Evolutionary conservation across 768 basidiomycete genomes (phyloP).

Genomic region (Suillus ampliporus): DNA sequence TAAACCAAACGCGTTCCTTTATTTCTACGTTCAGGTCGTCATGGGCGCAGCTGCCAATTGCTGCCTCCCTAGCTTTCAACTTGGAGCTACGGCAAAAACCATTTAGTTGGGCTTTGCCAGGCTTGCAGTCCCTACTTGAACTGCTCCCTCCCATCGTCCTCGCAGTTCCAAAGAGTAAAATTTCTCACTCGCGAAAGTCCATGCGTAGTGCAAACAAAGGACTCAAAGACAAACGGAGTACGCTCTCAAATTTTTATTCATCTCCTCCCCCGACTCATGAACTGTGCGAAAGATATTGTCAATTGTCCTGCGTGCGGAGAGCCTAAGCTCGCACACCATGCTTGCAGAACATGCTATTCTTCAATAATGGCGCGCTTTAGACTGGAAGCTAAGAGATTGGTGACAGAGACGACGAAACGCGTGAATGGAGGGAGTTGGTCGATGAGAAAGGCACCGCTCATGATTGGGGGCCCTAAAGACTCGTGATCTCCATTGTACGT

Average conservation of each 20-base stretch:
- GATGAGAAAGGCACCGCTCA: conserved; percentile 3
- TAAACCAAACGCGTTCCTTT: conserved; percentile 39
- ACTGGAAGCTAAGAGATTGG: conserved; percentile 21
- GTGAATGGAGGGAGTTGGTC: conserved; percentile 13
- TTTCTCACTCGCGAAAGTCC: conserved; percentile 91
- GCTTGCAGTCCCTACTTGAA: conserved; percentile 59
- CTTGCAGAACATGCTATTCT: conserved; percentile 81
- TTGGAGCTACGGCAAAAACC: conserved; percentile 30
- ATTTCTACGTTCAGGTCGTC: conserved; percentile 28
- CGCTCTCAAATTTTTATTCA: conserved; percentile 29
- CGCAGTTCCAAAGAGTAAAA: conserved; percentile 94
- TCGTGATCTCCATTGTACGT: not conserved
- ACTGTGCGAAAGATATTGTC: conserved; percentile 69
- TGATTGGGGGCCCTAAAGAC: conserved; percentile 9
- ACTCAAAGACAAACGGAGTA: conserved; percentile 91
- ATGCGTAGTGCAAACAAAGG: conserved; percentile 96
- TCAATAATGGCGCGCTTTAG: conserved; percentile 32
- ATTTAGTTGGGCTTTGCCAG: conserved; percentile 44
- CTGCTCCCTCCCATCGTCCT: conserved; percentile 88
- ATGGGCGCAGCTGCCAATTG: conserved; percentile 26
- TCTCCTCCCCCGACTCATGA: conserved; percentile 12
- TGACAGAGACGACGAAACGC: conserved; percentile 6
- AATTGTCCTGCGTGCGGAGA: conserved; percentile 89
- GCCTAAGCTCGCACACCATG: conserved; percentile 87
- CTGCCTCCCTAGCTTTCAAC: conserved; percentile 24